A percentile compares a stretch with the other conserved stretches of the same genome.
Conservation (phyloP, 306 rosid genomes). For the Herpetospermum pedunculosum region DNA sequence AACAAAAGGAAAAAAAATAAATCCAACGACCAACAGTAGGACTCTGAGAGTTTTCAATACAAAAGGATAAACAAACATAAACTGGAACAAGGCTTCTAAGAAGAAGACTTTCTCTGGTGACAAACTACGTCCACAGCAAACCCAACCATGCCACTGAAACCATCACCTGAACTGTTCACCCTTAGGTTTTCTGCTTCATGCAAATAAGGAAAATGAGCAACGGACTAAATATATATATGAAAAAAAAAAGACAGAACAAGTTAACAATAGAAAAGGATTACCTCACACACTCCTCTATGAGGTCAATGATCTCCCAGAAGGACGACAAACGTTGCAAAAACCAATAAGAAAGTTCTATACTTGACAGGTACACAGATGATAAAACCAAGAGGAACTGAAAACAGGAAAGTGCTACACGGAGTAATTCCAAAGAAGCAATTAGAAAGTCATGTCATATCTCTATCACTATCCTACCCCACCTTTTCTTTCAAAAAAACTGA, state of each 20-base stretch:
- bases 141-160: background rate
- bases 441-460: background rate
- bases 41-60: slow-evolving; percentile 2
- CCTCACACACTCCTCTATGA: background rate
- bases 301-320: background rate
- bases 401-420: background rate
- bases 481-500: slow-evolving; percentile 13
- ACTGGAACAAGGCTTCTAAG: background rate
- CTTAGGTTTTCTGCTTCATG: background rate
- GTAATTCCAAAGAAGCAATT: background rate
- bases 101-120: background rate
- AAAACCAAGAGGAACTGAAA: background rate
- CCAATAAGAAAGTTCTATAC: background rate
- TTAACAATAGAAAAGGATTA: background rate
- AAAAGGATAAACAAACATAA: background rate
- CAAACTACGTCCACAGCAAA: background rate
- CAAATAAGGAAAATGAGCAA: background rate
- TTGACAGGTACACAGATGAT: background rate
- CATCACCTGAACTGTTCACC: background rate
- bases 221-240: too few species aligned
- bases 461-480: slow-evolving; percentile 1
- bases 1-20: background rate
- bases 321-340: background rate
- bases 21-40: slow-evolving; percentile 4
- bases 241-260: too few species aligned